These are phyloP conservation scores for Ilyonectria robusta DNA, from an alignment of 2,329 filamentous ascomycete species.

Conservation along the genomic window DNA sequence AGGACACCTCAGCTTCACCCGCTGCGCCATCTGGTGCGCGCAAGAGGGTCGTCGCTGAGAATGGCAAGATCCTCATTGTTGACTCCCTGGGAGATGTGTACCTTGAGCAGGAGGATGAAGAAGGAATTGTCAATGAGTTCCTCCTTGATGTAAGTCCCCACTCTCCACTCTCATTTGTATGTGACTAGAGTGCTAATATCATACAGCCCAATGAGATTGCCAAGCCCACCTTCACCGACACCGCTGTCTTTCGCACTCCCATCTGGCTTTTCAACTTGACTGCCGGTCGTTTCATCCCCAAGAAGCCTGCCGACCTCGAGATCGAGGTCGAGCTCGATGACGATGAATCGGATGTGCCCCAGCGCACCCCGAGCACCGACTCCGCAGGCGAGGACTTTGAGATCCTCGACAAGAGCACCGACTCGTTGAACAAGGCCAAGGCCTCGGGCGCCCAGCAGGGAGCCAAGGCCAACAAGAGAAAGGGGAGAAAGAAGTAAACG, in stretches of 20 bases:
- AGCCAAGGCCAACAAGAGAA: conserved; percentile 66
- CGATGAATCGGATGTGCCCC: conserved; percentile 64
- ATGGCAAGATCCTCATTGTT: conserved; percentile 94
- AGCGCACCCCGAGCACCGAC: conserved; percentile 69
- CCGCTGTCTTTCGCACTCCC: conserved; percentile 85
- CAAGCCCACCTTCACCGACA: conserved; percentile 83
- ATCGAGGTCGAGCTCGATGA: conserved; percentile 58
- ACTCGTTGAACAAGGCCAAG: conserved; percentile 68
- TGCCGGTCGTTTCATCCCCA: conserved; percentile 64
- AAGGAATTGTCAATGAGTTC: conserved; percentile 86
- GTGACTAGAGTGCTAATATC: conserved; percentile 40
- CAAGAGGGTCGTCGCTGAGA: conserved; percentile 92
- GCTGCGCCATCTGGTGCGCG: conserved; percentile 77
- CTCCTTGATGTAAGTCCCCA: conserved; percentile 82
- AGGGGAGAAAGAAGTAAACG: conserved; percentile 68
- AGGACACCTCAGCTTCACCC: conserved; percentile 66
- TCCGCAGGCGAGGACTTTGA: conserved; percentile 74
- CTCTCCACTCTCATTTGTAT: neutral
- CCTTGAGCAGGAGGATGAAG: conserved; percentile 91
- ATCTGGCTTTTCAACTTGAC: conserved; percentile 76
- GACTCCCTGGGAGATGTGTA: conserved; percentile 94
- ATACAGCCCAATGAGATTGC: conserved; percentile 82
- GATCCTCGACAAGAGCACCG: conserved; percentile 72
- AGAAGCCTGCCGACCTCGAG: conserved; percentile 53
- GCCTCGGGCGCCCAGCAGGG: conserved; percentile 62